Conservation (phyloP, 2,329 filamentous ascomycete genomes). For the Aspergillus versicolor region DNA sequence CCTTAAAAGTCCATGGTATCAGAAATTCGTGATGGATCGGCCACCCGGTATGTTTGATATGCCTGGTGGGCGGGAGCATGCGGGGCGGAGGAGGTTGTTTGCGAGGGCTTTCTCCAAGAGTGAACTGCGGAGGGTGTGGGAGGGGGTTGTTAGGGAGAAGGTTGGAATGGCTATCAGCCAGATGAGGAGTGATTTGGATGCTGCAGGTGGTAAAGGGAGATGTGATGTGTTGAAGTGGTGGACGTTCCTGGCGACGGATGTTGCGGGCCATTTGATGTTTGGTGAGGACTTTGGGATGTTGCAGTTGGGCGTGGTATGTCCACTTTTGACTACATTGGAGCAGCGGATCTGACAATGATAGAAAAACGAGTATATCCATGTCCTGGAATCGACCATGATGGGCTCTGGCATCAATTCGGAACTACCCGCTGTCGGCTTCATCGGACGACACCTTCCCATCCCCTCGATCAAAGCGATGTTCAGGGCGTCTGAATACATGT, state of each 20-base stretch:
- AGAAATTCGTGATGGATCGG: slow-evolving; percentile 11
- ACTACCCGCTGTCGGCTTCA: slow-evolving; percentile 7
- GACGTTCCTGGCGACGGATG: slow-evolving; percentile 51
- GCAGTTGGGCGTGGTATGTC: slow-evolving; percentile 45
- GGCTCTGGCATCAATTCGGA: slow-evolving; percentile 12
- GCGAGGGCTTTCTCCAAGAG: slow-evolving; percentile 34
- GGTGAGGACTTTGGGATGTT: slow-evolving; percentile 52
- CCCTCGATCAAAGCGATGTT: slow-evolving; percentile 10
- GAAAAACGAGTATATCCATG: slow-evolving; percentile 38
- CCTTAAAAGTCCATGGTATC: slow-evolving; percentile 30
- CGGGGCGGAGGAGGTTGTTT: slow-evolving; percentile 42
- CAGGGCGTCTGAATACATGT: slow-evolving; percentile 9
- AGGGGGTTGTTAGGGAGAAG: slow-evolving; percentile 41
- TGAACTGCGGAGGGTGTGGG: slow-evolving; percentile 9
- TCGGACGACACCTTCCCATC: slow-evolving; percentile 11
- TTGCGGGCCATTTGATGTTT: slow-evolving; percentile 52
- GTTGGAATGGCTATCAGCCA: slow-evolving; percentile 40
- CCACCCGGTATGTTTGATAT: slow-evolving; percentile 40
- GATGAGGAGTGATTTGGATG: slow-evolving; percentile 40
- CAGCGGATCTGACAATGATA: slow-evolving; percentile 6
- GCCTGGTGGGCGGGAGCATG: slow-evolving; percentile 38
- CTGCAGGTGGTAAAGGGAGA: not conserved
- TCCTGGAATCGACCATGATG: slow-evolving; percentile 29
- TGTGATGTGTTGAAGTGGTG: slow-evolving; percentile 49
- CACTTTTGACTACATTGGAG: too few relatives aligned